phyloP scores from a whole-genome alignment of 164 flowering plant species.

The Taxillus chinensis region DNA sequence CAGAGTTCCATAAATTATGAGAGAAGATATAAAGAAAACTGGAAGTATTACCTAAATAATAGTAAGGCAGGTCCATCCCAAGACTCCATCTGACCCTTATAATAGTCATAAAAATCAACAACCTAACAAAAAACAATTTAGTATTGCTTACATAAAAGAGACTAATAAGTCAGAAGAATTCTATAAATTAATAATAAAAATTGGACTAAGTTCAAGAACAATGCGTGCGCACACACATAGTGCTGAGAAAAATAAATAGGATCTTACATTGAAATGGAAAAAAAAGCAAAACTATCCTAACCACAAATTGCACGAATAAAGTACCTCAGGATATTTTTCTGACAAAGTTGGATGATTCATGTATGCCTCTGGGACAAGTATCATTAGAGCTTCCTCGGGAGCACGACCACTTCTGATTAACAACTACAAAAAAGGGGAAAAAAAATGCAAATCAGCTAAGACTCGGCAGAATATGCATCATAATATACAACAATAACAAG shows the following conservation, averaged over 20 bases:
- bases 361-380: conserved; percentile 99
- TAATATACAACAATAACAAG: background rate
- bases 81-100: conserved; percentile 99
- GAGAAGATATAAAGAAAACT: background rate
- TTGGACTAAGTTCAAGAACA: background rate
- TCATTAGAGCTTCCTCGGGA: conserved; percentile 94
- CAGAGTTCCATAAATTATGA: too few relatives aligned
- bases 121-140: conserved; percentile 33
- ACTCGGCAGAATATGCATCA: background rate
- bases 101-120: conserved; percentile 86
- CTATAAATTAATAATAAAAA: background rate
- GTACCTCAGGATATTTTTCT: conserved; percentile 96
- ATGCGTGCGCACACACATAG: background rate
- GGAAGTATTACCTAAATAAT: conserved; percentile 64
- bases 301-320: conserved; percentile 1
- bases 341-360: conserved; percentile 90
- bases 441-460: background rate
- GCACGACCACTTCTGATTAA: conserved; percentile 86
- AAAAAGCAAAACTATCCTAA: background rate
- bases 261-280: too few relatives aligned
- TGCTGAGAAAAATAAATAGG: too few relatives aligned
- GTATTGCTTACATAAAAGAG: background rate
- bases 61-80: conserved; percentile 99
- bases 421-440: conserved; percentile 36
- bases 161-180: background rate